phyloP scores from a whole-genome alignment of 73 alveolate species.

The Diophrys appendiculata region DNA sequence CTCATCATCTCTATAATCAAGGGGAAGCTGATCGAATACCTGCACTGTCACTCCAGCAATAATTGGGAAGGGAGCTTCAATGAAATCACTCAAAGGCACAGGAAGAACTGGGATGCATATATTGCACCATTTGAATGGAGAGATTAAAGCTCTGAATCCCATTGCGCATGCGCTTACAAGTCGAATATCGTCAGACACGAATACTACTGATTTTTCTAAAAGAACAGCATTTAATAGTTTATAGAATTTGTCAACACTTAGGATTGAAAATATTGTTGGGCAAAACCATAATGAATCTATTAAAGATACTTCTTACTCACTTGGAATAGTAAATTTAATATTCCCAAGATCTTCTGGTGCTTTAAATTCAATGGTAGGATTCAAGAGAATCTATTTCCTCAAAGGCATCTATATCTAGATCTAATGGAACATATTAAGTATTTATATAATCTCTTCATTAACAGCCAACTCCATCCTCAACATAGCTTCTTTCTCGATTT shows the following conservation, averaged over 20 bases:
- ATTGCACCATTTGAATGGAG: constrained; percentile 73
- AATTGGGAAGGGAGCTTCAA: constrained; percentile 74
- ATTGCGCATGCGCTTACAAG: too few species aligned
- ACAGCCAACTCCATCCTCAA: background rate
- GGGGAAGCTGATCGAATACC: too few species aligned
- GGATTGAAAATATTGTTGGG: background rate
- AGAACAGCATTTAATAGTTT: constrained; percentile 46
- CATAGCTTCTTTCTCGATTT: background rate
- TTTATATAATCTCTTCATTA: background rate
- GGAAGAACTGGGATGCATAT: constrained; percentile 68
- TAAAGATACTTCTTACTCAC: background rate
- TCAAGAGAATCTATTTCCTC: background rate
- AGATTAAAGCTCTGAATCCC: constrained; percentile 46
- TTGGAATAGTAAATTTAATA: background rate
- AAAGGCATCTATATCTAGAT: background rate
- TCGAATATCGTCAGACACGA: constrained; percentile 61
- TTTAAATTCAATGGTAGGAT: background rate
- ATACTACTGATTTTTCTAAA: constrained; percentile 67
- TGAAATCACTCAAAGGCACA: constrained; percentile 49
- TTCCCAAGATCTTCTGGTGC: background rate
- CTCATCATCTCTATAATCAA: too few species aligned
- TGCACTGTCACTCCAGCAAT: constrained; percentile 56
- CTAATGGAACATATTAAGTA: background rate
- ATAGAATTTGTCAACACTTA: constrained; percentile 40
- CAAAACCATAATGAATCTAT: background rate